A percentile compares a stretch with the other conserved stretches of the same genome.
These are phyloP conservation scores for Scedosporium minutisporum DNA, from an alignment of 2,329 filamentous ascomycete genomes.

Conservation along the genomic window DNA sequence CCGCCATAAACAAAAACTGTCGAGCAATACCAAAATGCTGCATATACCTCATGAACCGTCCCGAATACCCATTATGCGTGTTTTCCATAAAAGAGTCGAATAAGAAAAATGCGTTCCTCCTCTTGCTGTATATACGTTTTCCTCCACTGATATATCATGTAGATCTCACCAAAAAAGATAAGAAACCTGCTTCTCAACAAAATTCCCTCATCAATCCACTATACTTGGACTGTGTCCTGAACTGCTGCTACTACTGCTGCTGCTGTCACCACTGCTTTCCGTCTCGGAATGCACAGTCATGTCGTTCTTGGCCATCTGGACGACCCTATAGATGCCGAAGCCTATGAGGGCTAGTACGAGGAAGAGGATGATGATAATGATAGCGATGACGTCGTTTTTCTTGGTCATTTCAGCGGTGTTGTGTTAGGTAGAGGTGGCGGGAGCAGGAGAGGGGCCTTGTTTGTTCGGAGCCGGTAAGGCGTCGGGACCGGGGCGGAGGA, in stretches of 20 bases:
- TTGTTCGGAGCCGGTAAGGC: conserved; percentile 3
- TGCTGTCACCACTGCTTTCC: conserved; percentile 5
- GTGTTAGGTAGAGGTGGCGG: conserved; percentile 2
- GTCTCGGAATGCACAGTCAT: conserved; percentile 1
- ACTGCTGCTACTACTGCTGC: conserved; percentile 9
- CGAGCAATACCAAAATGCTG: not conserved
- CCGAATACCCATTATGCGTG: not conserved
- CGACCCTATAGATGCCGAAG: conserved; percentile 55
- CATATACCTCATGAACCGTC: not conserved
- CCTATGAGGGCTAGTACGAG: conserved; percentile 49
- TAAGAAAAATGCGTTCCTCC: not conserved
- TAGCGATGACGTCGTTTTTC: conserved; percentile 57
- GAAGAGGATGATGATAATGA: conserved; percentile 60
- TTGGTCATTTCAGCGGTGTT: conserved; percentile 40
- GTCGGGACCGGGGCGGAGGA: not conserved
- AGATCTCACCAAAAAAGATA: not conserved
- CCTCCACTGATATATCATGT: not conserved
- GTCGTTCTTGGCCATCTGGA: conserved; percentile 23
- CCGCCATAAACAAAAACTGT: not conserved
- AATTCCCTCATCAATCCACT: not conserved
- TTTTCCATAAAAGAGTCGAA: not conserved
- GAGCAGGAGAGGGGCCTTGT: not conserved
- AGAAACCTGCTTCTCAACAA: not conserved
- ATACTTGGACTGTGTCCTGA: not conserved
- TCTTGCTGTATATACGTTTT: not conserved